A percentile compares a stretch with the other conserved stretches of the same genome.
These are phyloP conservation scores for Penicillium manginii DNA, from an alignment of 495 filamentous ascomycete species.

Conservation along the genomic window DNA sequence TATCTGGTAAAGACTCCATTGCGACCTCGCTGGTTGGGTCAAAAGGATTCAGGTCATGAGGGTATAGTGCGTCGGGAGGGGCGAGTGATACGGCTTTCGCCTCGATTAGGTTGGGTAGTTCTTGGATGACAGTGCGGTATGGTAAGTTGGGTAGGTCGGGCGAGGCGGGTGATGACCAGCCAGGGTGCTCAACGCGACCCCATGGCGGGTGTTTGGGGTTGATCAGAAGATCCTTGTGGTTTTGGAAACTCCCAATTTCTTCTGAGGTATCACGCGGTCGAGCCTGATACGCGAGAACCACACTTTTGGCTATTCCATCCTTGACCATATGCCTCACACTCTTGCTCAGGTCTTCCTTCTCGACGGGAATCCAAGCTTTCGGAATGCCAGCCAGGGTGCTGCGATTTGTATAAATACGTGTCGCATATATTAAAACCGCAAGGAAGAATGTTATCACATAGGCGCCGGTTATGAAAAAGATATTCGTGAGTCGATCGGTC, in stretches of 20 bases:
- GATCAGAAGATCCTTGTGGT: slow-evolving; percentile 37
- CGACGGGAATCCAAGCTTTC: slow-evolving; percentile 78
- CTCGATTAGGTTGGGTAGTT: slow-evolving; percentile 91
- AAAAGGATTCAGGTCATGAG: slow-evolving; percentile 33
- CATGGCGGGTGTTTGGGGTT: slow-evolving; percentile 61
- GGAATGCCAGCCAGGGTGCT: slow-evolving; percentile 80
- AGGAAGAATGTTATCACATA: slow-evolving; percentile 77
- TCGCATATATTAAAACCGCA: slow-evolving; percentile 76
- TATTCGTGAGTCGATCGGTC: slow-evolving; percentile 68
- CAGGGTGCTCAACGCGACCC: slow-evolving; percentile 81
- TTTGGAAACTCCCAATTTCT: slow-evolving; percentile 33
- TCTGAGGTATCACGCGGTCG: slow-evolving; percentile 60
- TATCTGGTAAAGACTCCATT: slow-evolving; percentile 50
- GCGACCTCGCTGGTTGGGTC: slow-evolving; percentile 24
- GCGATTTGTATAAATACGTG: slow-evolving; percentile 86
- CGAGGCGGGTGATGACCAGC: slow-evolving; percentile 82
- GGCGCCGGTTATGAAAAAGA: slow-evolving; percentile 79
- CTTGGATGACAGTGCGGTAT: slow-evolving; percentile 78
- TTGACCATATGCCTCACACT: slow-evolving; percentile 75
- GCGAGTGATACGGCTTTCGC: slow-evolving; percentile 87
- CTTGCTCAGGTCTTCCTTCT: slow-evolving; percentile 71
- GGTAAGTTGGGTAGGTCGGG: slow-evolving; percentile 77
- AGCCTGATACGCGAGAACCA: slow-evolving; percentile 78
- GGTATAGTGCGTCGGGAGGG: slow-evolving; percentile 57
- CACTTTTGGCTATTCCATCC: slow-evolving; percentile 70